A percentile compares a stretch with the other conserved stretches of the same genome.
Conservation (phyloP, 306 rosid species). For the Ormosia emarginata region DNA sequence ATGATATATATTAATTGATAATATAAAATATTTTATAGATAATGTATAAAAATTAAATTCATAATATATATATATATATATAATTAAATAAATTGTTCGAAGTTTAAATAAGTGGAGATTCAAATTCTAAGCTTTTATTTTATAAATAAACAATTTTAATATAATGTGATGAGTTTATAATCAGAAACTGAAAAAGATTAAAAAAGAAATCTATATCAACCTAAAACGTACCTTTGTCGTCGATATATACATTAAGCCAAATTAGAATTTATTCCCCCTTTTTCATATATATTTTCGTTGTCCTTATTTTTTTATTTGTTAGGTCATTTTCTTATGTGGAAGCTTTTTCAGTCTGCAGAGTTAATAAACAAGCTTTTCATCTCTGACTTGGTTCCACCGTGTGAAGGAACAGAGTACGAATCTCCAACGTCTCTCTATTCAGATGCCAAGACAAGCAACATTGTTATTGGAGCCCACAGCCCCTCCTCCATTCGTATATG, state of each 20-base stretch:
- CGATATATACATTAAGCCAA: background rate
- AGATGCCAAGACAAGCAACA: slow-evolving; percentile 21
- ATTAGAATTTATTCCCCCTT: background rate
- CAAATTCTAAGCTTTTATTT: background rate
- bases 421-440: slow-evolving; percentile 46
- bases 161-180: no score
- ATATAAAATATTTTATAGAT: no score
- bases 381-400: slow-evolving; percentile 20
- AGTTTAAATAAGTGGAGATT: background rate
- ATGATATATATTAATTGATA: no score
- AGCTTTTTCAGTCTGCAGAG: background rate
- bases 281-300: background rate
- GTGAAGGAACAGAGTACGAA: slow-evolving; percentile 22
- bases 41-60: no score
- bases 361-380: background rate
- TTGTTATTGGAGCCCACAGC: slow-evolving; percentile 20
- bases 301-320: background rate
- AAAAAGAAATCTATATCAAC: background rate
- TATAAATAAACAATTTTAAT: background rate
- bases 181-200: background rate
- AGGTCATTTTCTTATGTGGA: slow-evolving; percentile 15
- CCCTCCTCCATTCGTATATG: background rate
- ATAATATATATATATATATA: no score
- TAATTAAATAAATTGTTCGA: no score
- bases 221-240: background rate